Percentiles rank a stretch among this genome's conserved stretches.
These are phyloP conservation scores for Trichophyton benhamiae DNA, from an alignment of 2,329 filamentous ascomycete genomes.

Conservation along the genomic window DNA sequence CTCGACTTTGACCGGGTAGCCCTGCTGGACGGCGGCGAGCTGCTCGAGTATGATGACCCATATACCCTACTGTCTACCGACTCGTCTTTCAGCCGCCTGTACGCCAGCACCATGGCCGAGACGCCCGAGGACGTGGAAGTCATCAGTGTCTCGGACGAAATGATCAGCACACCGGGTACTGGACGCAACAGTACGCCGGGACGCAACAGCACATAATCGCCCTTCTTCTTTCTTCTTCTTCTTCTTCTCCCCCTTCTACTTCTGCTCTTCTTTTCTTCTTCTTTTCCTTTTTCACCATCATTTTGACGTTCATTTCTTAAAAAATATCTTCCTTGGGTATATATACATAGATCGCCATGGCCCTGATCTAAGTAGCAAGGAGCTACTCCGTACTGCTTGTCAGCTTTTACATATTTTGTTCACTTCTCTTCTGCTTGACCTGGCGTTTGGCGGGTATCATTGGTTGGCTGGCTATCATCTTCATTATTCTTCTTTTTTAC, in stretches of 20 bases:
- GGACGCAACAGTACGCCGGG: not conserved
- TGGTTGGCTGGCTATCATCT: not conserved
- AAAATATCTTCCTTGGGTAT: not conserved
- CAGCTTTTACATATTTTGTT: not conserved
- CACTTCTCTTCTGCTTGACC: not conserved
- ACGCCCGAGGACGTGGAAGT: slow-evolving; percentile 11
- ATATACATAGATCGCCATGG: not conserved
- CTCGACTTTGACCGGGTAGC: slow-evolving; percentile 30
- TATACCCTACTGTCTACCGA: slow-evolving; percentile 21
- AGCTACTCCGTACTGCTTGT: not conserved
- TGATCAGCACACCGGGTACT: slow-evolving; percentile 5
- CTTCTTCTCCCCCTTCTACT: not conserved
- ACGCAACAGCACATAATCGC: not conserved
- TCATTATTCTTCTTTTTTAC: not conserved
- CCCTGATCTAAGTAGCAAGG: not conserved
- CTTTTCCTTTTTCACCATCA: not conserved
- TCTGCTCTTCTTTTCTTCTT: not conserved
- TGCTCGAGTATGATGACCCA: slow-evolving; percentile 28
- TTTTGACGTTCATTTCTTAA: not conserved
- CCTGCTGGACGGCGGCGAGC: slow-evolving; percentile 25
- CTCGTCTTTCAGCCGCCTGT: slow-evolving; percentile 28
- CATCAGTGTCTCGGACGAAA: slow-evolving; percentile 8
- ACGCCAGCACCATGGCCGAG: slow-evolving; percentile 17
- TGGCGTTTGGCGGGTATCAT: not conserved
- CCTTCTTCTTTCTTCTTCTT: not conserved